These are phyloP conservation scores for Clonostachys byssicola DNA, from an alignment of 2,329 filamentous ascomycete genomes.

Conservation along the genomic window DNA sequence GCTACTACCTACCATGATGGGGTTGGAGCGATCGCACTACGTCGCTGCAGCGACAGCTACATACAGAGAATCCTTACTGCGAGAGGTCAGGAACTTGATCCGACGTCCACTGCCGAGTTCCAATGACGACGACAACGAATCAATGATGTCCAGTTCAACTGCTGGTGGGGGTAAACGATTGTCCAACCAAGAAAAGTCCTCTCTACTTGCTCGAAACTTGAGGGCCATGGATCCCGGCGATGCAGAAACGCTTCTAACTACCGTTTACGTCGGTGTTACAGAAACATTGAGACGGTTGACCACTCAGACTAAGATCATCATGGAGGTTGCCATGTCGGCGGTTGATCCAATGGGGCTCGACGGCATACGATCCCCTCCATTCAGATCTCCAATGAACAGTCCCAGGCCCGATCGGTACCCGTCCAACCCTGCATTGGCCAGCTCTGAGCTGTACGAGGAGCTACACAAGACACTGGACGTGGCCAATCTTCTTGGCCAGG, in stretches of 20 bases:
- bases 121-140: conserved; percentile 89
- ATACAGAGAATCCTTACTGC: conserved; percentile 78
- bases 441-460: conserved; percentile 62
- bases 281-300: conserved; percentile 82
- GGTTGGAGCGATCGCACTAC: conserved; percentile 77
- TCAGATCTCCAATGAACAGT: conserved; percentile 49
- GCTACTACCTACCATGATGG: conserved; percentile 67
- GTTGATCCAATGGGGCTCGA: conserved; percentile 33
- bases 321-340: conserved; percentile 84
- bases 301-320: conserved; percentile 88
- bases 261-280: conserved; percentile 81
- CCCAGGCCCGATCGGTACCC: conserved; percentile 31
- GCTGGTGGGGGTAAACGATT: conserved; percentile 61
- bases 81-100: conserved; percentile 83
- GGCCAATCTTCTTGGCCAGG: conserved; percentile 72
- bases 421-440: conserved; percentile 13
- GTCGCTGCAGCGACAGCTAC: conserved; percentile 76
- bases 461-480: conserved; percentile 74
- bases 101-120: conserved; percentile 84
- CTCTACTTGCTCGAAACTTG: conserved; percentile 81
- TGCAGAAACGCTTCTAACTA: conserved; percentile 76
- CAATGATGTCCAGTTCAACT: conserved; percentile 82
- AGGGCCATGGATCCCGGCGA: conserved; percentile 79
- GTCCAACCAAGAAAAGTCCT: conserved; percentile 84
- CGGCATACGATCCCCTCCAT: conserved; percentile 39